A percentile compares a stretch with the other conserved stretches of the same genome.
Conservation (phyloP, 192 early-diverging fungal species). For the Spinellus fusiger region DNA sequence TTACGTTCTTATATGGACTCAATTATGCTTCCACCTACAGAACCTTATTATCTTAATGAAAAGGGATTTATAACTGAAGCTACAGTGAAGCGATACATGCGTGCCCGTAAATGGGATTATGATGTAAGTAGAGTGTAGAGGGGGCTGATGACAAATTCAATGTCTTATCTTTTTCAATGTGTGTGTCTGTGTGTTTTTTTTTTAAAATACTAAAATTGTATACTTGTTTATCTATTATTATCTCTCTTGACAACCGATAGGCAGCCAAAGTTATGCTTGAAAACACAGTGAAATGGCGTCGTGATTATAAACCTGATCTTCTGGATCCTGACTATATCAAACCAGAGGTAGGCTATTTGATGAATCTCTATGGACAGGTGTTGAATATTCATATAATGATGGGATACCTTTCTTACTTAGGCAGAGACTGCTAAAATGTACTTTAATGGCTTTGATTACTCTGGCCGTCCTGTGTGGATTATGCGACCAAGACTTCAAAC, state of each 20-base stretch:
- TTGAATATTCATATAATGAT: background rate
- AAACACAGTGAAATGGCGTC: constrained; percentile 76
- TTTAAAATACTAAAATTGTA: background rate
- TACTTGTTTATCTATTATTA: background rate
- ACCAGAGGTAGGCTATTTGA: constrained; percentile 48
- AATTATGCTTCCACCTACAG: constrained; percentile 16
- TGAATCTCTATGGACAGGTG: background rate
- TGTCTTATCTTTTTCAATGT: background rate
- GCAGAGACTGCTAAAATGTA: constrained; percentile 78
- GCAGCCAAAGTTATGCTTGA: constrained; percentile 57
- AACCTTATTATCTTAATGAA: constrained; percentile 29
- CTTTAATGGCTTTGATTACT: constrained; percentile 75
- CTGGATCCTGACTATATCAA: constrained; percentile 71
- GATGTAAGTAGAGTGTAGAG: constrained; percentile 12
- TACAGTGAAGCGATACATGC: constrained; percentile 33
- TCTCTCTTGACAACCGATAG: too few relatives aligned
- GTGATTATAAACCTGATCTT: constrained; percentile 59
- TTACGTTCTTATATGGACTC: constrained; percentile 16
- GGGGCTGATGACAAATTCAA: too few relatives aligned
- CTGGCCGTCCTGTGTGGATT: constrained; percentile 69
- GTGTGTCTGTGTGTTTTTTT: background rate
- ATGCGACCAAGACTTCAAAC: constrained; percentile 77
- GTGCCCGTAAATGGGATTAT: constrained; percentile 37
- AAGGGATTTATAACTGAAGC: constrained; percentile 29
- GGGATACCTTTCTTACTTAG: constrained; percentile 17